Evolutionary conservation across 345 rosid species (phyloP).

Genomic region (Hirschfeldia incana): DNA sequence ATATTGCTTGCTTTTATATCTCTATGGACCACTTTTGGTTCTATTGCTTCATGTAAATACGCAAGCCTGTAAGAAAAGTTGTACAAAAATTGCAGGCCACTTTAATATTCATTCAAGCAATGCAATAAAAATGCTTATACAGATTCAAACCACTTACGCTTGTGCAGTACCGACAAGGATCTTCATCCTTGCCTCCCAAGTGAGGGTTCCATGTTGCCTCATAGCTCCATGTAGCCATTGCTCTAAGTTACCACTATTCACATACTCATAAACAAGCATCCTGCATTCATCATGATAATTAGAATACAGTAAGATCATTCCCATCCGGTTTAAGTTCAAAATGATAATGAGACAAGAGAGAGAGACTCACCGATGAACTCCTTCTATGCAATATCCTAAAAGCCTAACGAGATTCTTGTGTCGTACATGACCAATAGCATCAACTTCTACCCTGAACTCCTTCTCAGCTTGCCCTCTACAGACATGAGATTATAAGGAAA

Average conservation of each 20-base stretch:
- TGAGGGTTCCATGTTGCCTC: constrained; percentile 57
- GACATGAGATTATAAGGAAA: constrained; percentile 13
- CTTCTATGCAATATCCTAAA: constrained; percentile 91
- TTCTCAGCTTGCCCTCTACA: constrained; percentile 98
- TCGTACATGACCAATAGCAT: constrained; percentile 95
- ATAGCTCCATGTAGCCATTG: constrained; percentile 82
- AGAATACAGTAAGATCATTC: not conserved
- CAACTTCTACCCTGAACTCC: constrained; percentile 96
- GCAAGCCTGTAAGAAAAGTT: constrained; percentile 64
- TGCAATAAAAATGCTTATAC: constrained; percentile 3
- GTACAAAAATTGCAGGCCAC: constrained; percentile 3
- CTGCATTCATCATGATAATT: constrained; percentile 37
- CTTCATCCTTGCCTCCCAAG: constrained; percentile 92
- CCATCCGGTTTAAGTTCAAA: not conserved
- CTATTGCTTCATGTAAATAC: constrained; percentile 96
- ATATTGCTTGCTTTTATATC: constrained; percentile 98
- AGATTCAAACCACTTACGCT: constrained; percentile 62
- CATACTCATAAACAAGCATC: constrained; percentile 88
- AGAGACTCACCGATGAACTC: constrained; percentile 69
- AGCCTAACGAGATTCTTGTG: constrained; percentile 95
- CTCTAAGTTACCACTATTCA: constrained; percentile 83
- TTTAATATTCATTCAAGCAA: constrained; percentile 7
- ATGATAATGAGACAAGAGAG: constrained; percentile 7
- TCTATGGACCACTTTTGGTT: constrained; percentile 93
- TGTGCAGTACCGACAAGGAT: constrained; percentile 74